phyloP scores from a whole-genome alignment of 2,329 filamentous ascomycete genomes.

The Venturia carpophila region DNA sequence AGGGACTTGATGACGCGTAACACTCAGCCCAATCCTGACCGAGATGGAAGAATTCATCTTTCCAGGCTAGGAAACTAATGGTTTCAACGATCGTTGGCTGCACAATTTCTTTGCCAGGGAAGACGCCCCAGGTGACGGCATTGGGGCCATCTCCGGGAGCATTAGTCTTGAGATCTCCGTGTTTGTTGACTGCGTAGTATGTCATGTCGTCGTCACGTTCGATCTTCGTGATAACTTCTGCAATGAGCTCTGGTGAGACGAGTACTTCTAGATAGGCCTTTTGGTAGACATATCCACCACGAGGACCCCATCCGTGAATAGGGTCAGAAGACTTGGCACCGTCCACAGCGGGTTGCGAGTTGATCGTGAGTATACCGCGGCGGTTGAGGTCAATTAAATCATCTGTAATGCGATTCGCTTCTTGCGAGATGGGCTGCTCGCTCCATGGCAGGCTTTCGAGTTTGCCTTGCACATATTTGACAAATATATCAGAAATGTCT shows the following conservation, averaged over 20 bases:
- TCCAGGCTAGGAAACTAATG: slow-evolving; percentile 96
- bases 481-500: slow-evolving; percentile 76
- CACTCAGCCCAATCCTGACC: slow-evolving; percentile 93
- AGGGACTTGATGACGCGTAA: slow-evolving; percentile 67
- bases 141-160: slow-evolving; percentile 81
- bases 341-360: slow-evolving; percentile 92
- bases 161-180: slow-evolving; percentile 76
- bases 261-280: slow-evolving; percentile 95
- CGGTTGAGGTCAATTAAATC: slow-evolving; percentile 75
- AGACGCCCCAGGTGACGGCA: slow-evolving; percentile 98
- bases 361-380: slow-evolving; percentile 86
- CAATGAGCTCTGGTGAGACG: slow-evolving; percentile 70
- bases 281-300: slow-evolving; percentile 95
- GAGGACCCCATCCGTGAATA: slow-evolving; percentile 87
- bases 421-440: slow-evolving; percentile 74
- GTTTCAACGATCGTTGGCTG: slow-evolving; percentile 99
- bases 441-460: slow-evolving; percentile 88
- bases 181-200: slow-evolving; percentile 87
- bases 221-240: slow-evolving; percentile 69
- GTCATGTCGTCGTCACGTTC: slow-evolving; percentile 74
- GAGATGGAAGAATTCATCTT: slow-evolving; percentile 91
- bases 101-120: slow-evolving; percentile 98
- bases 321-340: slow-evolving; percentile 81
- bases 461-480: slow-evolving; percentile 73
- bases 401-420: slow-evolving; percentile 69